Evolutionary conservation across 1,284 basidiomycete genomes (phyloP), one percentile per base, ranked within the genome.

Genomic region (Cryptococcus sp.): DNA sequence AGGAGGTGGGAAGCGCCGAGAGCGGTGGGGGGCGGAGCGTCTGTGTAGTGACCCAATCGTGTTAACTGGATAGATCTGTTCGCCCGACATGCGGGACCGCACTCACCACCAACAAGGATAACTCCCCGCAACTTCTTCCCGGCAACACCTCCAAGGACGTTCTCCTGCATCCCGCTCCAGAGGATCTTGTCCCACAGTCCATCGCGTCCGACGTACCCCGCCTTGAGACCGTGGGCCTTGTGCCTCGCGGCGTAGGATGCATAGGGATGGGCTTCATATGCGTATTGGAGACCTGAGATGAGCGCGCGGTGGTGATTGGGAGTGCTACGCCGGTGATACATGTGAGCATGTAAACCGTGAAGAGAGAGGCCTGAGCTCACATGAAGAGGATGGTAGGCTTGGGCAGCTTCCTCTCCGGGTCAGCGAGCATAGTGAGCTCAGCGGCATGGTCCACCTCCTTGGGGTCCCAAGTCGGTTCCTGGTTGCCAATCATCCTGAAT

Each of bases 351-450:
- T 12, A 15, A 21, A 28, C n/a, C 15, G 36, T 37, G 6, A 36
- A 23, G 36, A 28, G 12, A 7, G 39, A 39, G 37, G 39, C 12
- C 3, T 16, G 18, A 15, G 50, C 73, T 56, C 44, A 73, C 73
- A 75, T 53, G 62, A 76, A 70, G 13, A 77, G 55, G 15, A 77
- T 59, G 2, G 70, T 69, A 1, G 74, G 72, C 38, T 63, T 59
- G 0, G 67, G 68, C 46, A 60, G 61, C 43, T 49, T 52, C 39
- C 50, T 52, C 12, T 53, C 57, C 1, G 52, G 44, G 46, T 60
- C 46, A 12, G 47, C 57, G 23, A 72, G 55, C 11, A 52, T 47
- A 11, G 55, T 56, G 35, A 73, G 60, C 54, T 72, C 65, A 7
- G 50, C 56, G 20, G 40, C 52, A 52, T 53, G 57, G 15, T 64